Conservation (phyloP, 2,329 filamentous ascomycete species). For the Aspergillus piperis region DNA sequence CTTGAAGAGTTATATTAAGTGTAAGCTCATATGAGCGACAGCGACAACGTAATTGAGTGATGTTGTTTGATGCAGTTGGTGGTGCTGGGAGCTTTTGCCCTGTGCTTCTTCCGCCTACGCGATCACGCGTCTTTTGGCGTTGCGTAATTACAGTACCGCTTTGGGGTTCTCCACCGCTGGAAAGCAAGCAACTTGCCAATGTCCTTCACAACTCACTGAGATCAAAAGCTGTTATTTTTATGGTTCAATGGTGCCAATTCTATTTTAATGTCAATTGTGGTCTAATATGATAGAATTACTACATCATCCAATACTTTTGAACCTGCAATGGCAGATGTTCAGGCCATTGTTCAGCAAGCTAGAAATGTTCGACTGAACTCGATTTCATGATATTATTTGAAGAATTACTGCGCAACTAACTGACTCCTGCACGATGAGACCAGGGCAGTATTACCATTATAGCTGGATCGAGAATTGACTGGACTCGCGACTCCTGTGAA, state of each 20-base stretch:
- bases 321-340: too few relatives aligned
- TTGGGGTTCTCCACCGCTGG: constrained; percentile 15
- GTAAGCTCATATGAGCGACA: not conserved
- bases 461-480: too few relatives aligned
- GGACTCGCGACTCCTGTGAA: too few relatives aligned
- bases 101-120: constrained; percentile 14
- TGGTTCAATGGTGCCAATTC: not conserved
- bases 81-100: constrained; percentile 3
- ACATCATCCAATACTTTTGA: too few relatives aligned
- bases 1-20: not conserved
- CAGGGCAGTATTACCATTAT: too few relatives aligned
- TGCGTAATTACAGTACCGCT: constrained; percentile 26
- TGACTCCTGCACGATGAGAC: too few relatives aligned
- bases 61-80: not conserved
- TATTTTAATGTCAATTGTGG: too few relatives aligned
- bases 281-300: too few relatives aligned
- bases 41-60: not conserved
- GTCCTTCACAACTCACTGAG: not conserved
- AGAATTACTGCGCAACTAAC: too few relatives aligned
- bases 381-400: too few relatives aligned
- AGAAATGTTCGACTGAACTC: too few relatives aligned
- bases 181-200: not conserved
- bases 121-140: constrained; percentile 32
- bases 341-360: too few relatives aligned
- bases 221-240: not conserved